Base-by-base conservation (phyloP, 495 filamentous ascomycete species). In the Neurospora africana region DNA sequence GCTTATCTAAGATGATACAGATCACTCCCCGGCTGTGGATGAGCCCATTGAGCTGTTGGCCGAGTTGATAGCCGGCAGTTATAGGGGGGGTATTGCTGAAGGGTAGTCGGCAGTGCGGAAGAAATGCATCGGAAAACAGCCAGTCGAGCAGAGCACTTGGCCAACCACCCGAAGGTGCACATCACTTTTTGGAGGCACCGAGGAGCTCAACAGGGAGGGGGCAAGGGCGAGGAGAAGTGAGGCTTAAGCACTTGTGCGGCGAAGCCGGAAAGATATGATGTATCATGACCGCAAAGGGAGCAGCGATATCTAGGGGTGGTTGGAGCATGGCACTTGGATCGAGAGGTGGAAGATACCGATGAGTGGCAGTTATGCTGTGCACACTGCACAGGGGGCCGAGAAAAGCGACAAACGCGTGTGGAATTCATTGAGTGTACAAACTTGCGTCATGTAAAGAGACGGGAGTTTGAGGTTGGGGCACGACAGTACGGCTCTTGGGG, bases 1-100 rank as follows among this genome's bases (percentile, higher is more conserved):
- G 47, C 72, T 81, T 37, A 69, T 85, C 11, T 72, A 73, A 43
- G 17, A 30, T 11, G 9, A 17, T 61, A 17, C 2, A 61, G 23
- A 17, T 61, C 53, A 30, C 5, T 17, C 15, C 3, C 23, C 13
- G 53, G 27, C 15, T 13, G 13, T 27, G 23, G 5, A 61, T 30
- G 27, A 30, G 53, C 27, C 13, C 6, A 19, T 61, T 10, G 21
- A 13, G 6, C 44, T 53, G 21, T 53, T 23, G 44, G 44, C 21
- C 44, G 44, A 53, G 13, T 53, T 30, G 23, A 7, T 61, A 6
- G 53, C 53, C 23, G 23, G 53, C 53, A 61, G 21, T 61, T 15
- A 5, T 61, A 3, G 8, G 13, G 53, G 27, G 2, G 3, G 5
- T 65, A 15, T 15, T 33, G 27, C 27, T 4, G 3, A 65, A 19